Percentiles rank a stretch among this genome's conserved stretches.
These are phyloP conservation scores for Amphibolis antarctica DNA, from an alignment of 106 monocot species.

Conservation along the genomic window DNA sequence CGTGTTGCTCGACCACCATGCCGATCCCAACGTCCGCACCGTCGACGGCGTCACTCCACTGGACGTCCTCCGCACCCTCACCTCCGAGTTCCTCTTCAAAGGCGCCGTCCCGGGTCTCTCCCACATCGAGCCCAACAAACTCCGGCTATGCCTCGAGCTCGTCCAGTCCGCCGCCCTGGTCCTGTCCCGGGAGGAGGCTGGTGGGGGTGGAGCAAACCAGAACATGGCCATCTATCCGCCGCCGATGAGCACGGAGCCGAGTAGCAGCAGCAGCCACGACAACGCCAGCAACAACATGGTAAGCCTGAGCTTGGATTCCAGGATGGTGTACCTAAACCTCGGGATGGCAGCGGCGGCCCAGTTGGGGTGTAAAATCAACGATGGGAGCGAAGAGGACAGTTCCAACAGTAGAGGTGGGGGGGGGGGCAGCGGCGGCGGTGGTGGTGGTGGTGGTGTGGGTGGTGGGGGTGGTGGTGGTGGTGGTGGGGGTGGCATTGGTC, in stretches of 20 bases:
- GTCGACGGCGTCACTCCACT: conserved; percentile 76
- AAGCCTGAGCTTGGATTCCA: conserved; percentile 57
- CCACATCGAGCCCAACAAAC: conserved; percentile 92
- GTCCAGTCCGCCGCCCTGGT: conserved; percentile 83
- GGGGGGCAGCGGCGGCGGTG: conserved; percentile 25
- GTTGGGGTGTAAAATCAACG: conserved; percentile 38
- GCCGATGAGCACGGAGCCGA: conserved; percentile 22
- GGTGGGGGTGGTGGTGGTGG: conserved; percentile 26
- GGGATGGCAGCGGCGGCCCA: conserved; percentile 60
- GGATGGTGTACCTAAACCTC: conserved; percentile 74
- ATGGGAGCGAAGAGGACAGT: conserved; percentile 29
- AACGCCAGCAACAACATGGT: conserved; percentile 24
- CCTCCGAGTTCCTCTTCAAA: conserved; percentile 89
- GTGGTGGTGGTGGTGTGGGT: conserved; percentile 26
- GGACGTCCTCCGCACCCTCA: conserved; percentile 72
- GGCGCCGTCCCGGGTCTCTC: conserved; percentile 72
- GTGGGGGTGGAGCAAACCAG: conserved; percentile 5
- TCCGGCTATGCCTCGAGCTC: conserved; percentile 79
- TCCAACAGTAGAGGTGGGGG: conserved; percentile 28
- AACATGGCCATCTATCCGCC: conserved; percentile 22
- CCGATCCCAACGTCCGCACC: conserved; percentile 73
- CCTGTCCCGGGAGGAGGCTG: conserved; percentile 51
- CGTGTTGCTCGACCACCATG: conserved; percentile 92
- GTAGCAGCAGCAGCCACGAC: conserved; percentile 18
- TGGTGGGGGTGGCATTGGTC: conserved; percentile 28